Evolutionary conservation across 2,329 filamentous ascomycete species (phyloP).

Genomic region (Immersiporthe knoxdaviesiana): DNA sequence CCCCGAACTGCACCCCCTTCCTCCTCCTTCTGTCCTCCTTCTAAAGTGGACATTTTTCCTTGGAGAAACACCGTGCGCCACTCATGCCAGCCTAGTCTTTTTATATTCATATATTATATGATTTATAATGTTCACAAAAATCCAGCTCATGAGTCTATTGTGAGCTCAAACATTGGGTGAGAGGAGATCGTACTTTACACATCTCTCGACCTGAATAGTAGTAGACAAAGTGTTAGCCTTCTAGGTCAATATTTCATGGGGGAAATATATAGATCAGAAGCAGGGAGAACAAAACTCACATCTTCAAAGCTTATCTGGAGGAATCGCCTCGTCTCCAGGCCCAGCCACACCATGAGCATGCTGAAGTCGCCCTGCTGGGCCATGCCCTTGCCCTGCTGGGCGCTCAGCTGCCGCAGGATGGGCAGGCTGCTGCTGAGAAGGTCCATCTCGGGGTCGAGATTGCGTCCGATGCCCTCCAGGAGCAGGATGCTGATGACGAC

Average conservation of each 20-base stretch:
- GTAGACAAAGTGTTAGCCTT: constrained; percentile 14
- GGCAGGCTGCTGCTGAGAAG: constrained; percentile 84
- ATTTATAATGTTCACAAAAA: too few relatives aligned
- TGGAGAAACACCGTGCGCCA: not conserved
- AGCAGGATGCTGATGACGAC: constrained; percentile 94
- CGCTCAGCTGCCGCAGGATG: constrained; percentile 84
- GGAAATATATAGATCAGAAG: not conserved
- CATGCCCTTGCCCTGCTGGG: constrained; percentile 72
- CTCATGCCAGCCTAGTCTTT: not conserved
- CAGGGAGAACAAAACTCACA: constrained; percentile 54
- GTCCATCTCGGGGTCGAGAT: constrained; percentile 83
- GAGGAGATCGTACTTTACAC: constrained; percentile 87
- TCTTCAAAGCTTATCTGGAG: constrained; percentile 89
- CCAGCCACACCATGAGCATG: constrained; percentile 90
- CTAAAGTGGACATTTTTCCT: not conserved
- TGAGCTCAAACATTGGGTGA: constrained; percentile 75
- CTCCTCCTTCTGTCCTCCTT: not conserved
- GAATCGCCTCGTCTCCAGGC: constrained; percentile 85
- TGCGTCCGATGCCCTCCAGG: constrained; percentile 90
- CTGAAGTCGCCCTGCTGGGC: constrained; percentile 74
- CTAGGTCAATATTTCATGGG: too few relatives aligned
- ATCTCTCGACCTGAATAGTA: constrained; percentile 70
- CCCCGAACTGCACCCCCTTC: not conserved
- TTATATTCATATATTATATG: not conserved
- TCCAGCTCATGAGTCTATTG: not conserved